These are phyloP conservation scores for Bretschneidera sinensis DNA, from an alignment of 345 rosid species.

Conservation along the genomic window DNA sequence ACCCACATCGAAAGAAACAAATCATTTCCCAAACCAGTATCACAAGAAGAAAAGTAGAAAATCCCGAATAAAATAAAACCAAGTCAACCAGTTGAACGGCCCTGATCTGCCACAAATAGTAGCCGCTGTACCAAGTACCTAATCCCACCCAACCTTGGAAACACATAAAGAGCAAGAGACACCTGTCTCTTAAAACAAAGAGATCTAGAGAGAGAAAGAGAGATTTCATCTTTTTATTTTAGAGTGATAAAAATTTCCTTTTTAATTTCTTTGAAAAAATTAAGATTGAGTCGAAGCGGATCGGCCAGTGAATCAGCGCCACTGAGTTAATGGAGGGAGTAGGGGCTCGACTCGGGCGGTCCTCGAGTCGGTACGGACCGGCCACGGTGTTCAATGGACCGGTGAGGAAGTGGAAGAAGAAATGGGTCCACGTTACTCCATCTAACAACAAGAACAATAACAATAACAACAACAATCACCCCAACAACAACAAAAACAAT, in stretches of 20 bases:
- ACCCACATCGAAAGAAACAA: no score
- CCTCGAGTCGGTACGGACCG: slow-evolving; percentile 96
- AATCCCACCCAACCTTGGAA: not conserved
- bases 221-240: no score
- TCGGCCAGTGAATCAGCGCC: slow-evolving; percentile 18
- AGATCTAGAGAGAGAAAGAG: slow-evolving; percentile 18
- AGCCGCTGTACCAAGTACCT: not conserved
- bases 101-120: not conserved
- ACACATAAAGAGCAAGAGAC: not conserved
- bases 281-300: slow-evolving; percentile 3
- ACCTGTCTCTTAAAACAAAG: slow-evolving; percentile 8
- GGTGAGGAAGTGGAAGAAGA: slow-evolving; percentile 97
- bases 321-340: slow-evolving; percentile 81
- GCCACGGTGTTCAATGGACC: slow-evolving; percentile 92
- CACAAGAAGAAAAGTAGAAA: no score
- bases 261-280: not conserved
- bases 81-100: not conserved
- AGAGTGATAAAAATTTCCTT: slow-evolving; percentile 2
- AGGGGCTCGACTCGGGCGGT: slow-evolving; percentile 91
- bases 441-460: slow-evolving; percentile 30
- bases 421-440: slow-evolving; percentile 81
- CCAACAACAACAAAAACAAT: no score
- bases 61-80: no score
- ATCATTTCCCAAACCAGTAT: no score
- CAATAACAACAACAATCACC: slow-evolving; percentile 27